A percentile compares a stretch with the other conserved stretches of the same genome.
Evolutionary conservation across 257 asterid genomes (phyloP).

Genomic region (Nyctanthes arbortristis): DNA sequence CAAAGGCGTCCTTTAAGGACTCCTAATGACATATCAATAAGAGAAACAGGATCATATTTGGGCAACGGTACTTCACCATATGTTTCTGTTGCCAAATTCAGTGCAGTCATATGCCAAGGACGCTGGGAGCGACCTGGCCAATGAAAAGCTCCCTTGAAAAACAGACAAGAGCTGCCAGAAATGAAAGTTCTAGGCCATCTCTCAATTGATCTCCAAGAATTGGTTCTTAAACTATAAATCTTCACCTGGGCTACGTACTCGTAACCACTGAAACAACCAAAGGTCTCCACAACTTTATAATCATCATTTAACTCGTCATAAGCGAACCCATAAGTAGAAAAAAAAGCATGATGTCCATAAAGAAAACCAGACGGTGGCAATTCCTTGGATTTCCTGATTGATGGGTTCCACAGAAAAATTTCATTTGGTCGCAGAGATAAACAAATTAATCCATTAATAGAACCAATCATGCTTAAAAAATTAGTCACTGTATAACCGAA

Average conservation of each 20-base stretch:
- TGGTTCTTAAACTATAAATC: neutral
- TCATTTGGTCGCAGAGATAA: conserved; percentile 15
- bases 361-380: conserved; percentile 15
- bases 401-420: conserved; percentile 36
- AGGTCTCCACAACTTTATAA: neutral
- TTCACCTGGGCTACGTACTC: neutral
- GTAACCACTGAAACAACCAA: neutral
- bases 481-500: neutral
- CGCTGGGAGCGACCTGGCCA: neutral
- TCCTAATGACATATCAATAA: neutral
- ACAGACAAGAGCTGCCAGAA: neutral
- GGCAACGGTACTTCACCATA: neutral
- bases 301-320: conserved; percentile 30
- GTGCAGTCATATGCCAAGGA: neutral
- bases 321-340: conserved; percentile 33
- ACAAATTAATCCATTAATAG: conserved; percentile 35
- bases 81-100: neutral
- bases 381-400: conserved; percentile 17
- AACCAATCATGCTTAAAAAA: conserved; percentile 23
- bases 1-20: neutral
- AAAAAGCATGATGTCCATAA: neutral
- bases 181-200: neutral
- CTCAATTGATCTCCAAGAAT: neutral
- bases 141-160: neutral
- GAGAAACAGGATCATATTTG: neutral